Percentiles rank a stretch among this genome's conserved stretches.
These are phyloP conservation scores for Fagus sylvatica DNA, from an alignment of 306 rosid species.

Conservation along the genomic window DNA sequence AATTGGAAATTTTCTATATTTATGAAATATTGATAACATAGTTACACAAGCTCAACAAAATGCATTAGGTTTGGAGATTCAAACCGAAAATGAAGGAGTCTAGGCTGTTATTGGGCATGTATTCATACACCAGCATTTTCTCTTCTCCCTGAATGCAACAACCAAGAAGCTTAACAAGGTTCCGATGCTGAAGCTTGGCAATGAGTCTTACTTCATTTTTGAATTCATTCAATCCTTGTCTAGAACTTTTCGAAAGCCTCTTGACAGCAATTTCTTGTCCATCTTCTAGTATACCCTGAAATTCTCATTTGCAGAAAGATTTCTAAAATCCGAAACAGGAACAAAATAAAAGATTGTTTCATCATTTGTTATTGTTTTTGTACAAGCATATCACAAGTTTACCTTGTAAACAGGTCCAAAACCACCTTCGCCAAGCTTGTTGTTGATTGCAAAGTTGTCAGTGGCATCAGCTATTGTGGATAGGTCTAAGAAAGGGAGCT, in stretches of 20 bases:
- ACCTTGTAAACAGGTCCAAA: conserved; percentile 63
- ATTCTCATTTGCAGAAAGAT: no score
- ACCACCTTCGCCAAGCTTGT: conserved; percentile 61
- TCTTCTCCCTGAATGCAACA: conserved; percentile 57
- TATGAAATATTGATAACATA: no score
- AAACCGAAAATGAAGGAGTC: conserved; percentile 66
- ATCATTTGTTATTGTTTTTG: not conserved
- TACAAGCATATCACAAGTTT: not conserved
- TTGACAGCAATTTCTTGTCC: conserved; percentile 66
- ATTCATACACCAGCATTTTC: conserved; percentile 58
- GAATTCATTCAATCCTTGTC: conserved; percentile 64
- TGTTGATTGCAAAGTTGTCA: conserved; percentile 36
- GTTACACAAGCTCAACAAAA: not conserved
- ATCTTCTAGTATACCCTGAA: conserved; percentile 52
- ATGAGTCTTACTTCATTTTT: conserved; percentile 57
- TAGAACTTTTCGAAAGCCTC: conserved; percentile 47
- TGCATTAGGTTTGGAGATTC: not conserved
- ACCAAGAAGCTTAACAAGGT: conserved; percentile 69
- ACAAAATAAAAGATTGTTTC: no score
- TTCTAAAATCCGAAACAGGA: no score
- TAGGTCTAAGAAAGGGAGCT: conserved; percentile 47
- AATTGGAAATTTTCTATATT: not conserved
- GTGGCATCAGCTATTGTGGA: conserved; percentile 43
- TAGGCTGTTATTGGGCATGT: conserved; percentile 64
- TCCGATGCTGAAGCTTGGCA: conserved; percentile 69